These are phyloP conservation scores for Diutina sp. DNA, from an alignment of 1,139 yeast genomes.

Conservation along the genomic window DNA sequence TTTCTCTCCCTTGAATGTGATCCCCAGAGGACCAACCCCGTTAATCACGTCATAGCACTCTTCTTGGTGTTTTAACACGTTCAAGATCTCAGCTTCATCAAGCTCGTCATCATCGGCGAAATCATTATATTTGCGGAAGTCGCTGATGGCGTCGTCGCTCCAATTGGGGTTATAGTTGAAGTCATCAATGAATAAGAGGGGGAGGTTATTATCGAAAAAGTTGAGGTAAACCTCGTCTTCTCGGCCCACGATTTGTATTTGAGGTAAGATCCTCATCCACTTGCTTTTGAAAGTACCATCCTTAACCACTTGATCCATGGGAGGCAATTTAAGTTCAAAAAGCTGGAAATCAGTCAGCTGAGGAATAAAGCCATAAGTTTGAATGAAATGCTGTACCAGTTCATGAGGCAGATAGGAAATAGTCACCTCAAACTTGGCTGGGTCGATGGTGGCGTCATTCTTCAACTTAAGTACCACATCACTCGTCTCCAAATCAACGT, in stretches of 20 bases:
- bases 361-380: slow-evolving; percentile 46
- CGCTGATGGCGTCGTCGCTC: slow-evolving; percentile 4
- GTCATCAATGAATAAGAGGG: slow-evolving; percentile 9
- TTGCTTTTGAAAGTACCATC: slow-evolving; percentile 6
- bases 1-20: background rate
- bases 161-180: slow-evolving; percentile 10
- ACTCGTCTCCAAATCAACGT: slow-evolving; percentile 34
- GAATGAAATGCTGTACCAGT: slow-evolving; percentile 31
- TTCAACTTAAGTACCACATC: slow-evolving; percentile 30
- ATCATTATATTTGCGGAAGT: slow-evolving; percentile 4
- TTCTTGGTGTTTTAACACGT: slow-evolving; percentile 14
- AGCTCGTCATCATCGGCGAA: slow-evolving; percentile 6
- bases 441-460: slow-evolving; percentile 3
- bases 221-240: slow-evolving; percentile 6
- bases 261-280: slow-evolving; percentile 12
- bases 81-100: slow-evolving; percentile 7
- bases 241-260: slow-evolving; percentile 4
- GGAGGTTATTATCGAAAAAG: slow-evolving; percentile 7
- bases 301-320: background rate
- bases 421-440: slow-evolving; percentile 19
- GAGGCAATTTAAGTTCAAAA: slow-evolving; percentile 4
- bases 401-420: slow-evolving; percentile 39
- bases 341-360: slow-evolving; percentile 2
- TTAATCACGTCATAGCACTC: slow-evolving; percentile 13
- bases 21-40: slow-evolving; percentile 9